Evolutionary conservation across 768 basidiomycete species (phyloP).

Genomic region (Termitomyces sp.): DNA sequence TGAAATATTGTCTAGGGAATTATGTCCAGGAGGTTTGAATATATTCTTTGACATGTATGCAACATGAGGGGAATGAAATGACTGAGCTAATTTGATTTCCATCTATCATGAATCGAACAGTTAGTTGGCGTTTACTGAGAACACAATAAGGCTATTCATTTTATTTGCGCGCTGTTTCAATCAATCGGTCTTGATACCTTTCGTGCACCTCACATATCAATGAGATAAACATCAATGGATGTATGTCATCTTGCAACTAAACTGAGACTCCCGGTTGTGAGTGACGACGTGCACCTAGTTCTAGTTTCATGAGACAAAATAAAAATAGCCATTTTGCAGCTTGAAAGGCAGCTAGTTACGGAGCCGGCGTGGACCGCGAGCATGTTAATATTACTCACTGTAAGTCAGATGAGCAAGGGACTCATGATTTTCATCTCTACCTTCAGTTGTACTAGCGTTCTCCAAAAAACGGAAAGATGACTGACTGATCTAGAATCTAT

Average conservation of each 20-base stretch:
- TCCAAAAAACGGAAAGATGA: neutral
- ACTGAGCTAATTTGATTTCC: neutral
- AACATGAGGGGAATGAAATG: neutral
- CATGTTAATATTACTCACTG: too few relatives aligned
- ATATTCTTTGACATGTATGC: neutral
- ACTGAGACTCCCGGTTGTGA: too few relatives aligned
- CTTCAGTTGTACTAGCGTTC: neutral
- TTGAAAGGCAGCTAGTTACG: too few relatives aligned
- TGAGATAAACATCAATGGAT: neutral
- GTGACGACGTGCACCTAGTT: too few relatives aligned
- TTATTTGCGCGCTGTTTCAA: too few relatives aligned
- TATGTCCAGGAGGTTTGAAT: constrained; percentile 50
- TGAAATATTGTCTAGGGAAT: constrained; percentile 38
- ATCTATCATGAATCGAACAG: neutral
- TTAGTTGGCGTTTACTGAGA: neutral
- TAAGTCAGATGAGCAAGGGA: too few relatives aligned
- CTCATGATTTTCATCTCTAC: neutral
- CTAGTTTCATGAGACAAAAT: neutral
- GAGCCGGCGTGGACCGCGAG: too few relatives aligned
- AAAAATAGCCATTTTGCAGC: too few relatives aligned
- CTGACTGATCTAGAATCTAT: constrained; percentile 14
- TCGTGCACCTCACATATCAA: neutral
- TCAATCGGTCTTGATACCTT: too few relatives aligned
- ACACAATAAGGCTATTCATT: neutral
- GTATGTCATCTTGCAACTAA: too few relatives aligned